These are phyloP conservation scores for Arachis hypogaea DNA, from an alignment of 306 rosid genomes.

Conservation along the genomic window DNA sequence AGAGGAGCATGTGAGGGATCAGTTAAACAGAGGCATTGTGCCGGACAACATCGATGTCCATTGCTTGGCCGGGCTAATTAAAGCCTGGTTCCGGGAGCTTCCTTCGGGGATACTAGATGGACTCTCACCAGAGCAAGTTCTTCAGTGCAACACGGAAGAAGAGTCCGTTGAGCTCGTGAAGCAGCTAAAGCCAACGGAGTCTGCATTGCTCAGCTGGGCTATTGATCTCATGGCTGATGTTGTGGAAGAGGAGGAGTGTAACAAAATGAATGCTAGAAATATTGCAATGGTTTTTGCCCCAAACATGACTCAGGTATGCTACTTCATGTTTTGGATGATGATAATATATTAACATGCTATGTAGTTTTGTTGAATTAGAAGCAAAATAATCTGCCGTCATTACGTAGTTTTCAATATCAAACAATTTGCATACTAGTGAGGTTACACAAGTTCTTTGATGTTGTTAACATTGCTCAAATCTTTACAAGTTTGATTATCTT, in stretches of 20 bases:
- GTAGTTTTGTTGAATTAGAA: no score
- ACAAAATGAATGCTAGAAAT: slow-evolving; percentile 95
- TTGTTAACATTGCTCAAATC: no score
- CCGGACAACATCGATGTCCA: slow-evolving; percentile 89
- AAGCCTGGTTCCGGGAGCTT: slow-evolving; percentile 97
- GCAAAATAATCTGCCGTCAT: no score
- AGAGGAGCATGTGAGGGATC: slow-evolving; percentile 86
- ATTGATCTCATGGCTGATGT: slow-evolving; percentile 94
- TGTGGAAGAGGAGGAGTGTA: slow-evolving; percentile 79
- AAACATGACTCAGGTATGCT: slow-evolving; percentile 88
- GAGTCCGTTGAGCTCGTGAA: slow-evolving; percentile 77
- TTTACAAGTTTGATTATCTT: no score
- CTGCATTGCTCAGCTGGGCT: slow-evolving; percentile 81
- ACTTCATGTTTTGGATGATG: not conserved
- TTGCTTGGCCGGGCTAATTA: slow-evolving; percentile 86
- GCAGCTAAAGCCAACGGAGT: slow-evolving; percentile 78
- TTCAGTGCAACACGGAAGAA: slow-evolving; percentile 82
- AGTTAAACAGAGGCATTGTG: slow-evolving; percentile 82
- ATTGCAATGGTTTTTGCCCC: slow-evolving; percentile 99
- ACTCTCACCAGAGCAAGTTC: slow-evolving; percentile 94
- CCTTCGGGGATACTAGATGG: slow-evolving; percentile 92
- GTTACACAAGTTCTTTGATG: no score
- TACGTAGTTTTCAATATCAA: no score
- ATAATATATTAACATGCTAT: no score
- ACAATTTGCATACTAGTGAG: no score